phyloP scores from a whole-genome alignment of 129 eudicot genomes.

The Ambrosia trifida region DNA sequence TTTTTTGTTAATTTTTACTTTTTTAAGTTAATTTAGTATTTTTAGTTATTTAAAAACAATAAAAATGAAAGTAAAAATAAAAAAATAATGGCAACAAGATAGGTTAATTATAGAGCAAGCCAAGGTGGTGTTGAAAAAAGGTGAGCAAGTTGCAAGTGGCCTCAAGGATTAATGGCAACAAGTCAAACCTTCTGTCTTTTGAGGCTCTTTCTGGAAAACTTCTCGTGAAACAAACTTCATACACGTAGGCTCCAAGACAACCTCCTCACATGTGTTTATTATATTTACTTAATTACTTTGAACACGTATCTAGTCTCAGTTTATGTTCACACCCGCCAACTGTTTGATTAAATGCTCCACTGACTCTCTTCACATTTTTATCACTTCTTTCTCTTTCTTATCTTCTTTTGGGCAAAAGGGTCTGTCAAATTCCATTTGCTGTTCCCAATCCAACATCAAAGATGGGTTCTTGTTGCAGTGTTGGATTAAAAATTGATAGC shows the following conservation, averaged over 20 bases:
- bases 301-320: conserved; percentile 13
- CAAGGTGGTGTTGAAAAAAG: neutral
- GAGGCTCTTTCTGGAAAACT: conserved; percentile 1
- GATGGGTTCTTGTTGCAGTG: conserved; percentile 57
- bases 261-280: neutral
- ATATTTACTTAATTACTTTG: conserved; percentile 1
- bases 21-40: no score
- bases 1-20: no score
- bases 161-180: conserved; percentile 31
- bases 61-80: no score
- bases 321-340: conserved; percentile 30
- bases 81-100: no score
- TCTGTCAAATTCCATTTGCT: neutral
- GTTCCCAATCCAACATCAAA: conserved; percentile 20
- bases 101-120: conserved; percentile 13
- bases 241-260: conserved; percentile 26
- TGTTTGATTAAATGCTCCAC: conserved; percentile 25
- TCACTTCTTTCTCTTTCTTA: neutral
- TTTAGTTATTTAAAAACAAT: no score
- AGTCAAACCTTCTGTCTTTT: conserved; percentile 40
- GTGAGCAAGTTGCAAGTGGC: neutral
- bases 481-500: conserved; percentile 48
- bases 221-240: conserved; percentile 34
- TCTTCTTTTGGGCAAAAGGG: neutral
- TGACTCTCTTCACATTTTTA: neutral